Evolutionary conservation across 768 basidiomycete genomes (phyloP), one percentile per base, ranked within the genome.

Genomic region (Dioszegia aurantiaca): DNA sequence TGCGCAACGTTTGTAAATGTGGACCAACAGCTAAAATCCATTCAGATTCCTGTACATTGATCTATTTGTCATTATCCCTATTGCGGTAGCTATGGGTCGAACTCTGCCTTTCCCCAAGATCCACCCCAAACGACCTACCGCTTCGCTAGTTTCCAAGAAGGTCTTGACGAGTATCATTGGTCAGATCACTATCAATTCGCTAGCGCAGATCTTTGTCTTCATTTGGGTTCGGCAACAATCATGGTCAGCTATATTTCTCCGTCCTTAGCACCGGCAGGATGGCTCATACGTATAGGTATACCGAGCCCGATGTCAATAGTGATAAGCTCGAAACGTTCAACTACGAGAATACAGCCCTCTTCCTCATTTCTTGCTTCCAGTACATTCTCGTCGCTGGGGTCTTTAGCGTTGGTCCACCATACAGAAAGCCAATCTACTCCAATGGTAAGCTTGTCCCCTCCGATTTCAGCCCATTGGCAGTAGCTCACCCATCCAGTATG

Each of bases 371-470:
- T 10, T 95, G 91, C 61, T 98, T 98, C 85, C 95, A 99, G 78
- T 99, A 99, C 76, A 90, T 98, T 69, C 80, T 98, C 47, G 89
- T 95, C 8, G 95, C 94, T 12, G 94, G 87, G 0, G 91, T 98
- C 0, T 99, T 98, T 79, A 94, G 90, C 74, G 95, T 98, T 64
- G 95, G 95, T 0, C 93, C 93, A 2, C 95, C 95, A 3, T 99
- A 94, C 77, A 84, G 95, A 48, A 88, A 89, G 77, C 83, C 91
- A 24, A 89, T 98, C 82, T 91, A 88, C 84, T 89, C 92, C 16
- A 99, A 99, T 71, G 84, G 93, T 93, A 72, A 56, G 85, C 72
- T 24, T 16, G 4, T 45, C 12, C 30, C 28, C 23, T n/a, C 17
- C 23, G 24, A 4, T 27, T 21, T 55, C 8, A 16, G 21, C 33